These are phyloP conservation scores for Sisymbrium altissimum DNA, from an alignment of 345 rosid species.

Conservation along the genomic window DNA sequence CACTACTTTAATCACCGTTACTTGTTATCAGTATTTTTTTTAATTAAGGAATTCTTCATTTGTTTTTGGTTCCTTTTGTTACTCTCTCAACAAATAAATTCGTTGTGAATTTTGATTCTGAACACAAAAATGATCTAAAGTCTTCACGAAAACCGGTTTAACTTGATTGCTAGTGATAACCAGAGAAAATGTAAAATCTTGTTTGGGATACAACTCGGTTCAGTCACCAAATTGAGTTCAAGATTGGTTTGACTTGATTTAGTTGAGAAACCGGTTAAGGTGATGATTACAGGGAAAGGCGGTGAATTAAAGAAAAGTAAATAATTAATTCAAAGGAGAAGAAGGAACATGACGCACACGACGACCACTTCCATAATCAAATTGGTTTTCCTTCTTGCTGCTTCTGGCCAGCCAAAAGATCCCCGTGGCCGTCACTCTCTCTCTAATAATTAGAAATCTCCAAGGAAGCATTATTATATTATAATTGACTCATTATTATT, in stretches of 20 bases:
- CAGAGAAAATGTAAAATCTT: not conserved
- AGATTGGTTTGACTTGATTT: not conserved
- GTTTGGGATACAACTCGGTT: not conserved
- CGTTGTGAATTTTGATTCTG: not conserved
- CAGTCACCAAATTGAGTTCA: not conserved
- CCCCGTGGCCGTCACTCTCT: slow-evolving; percentile 21
- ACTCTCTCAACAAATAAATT: no score
- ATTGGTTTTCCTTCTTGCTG: not conserved
- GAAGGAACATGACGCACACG: slow-evolving; percentile 29
- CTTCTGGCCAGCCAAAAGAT: slow-evolving; percentile 18
- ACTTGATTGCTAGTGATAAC: not conserved
- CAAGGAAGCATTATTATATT: not conserved
- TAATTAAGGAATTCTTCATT: no score
- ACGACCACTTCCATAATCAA: slow-evolving; percentile 16
- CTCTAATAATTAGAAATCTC: slow-evolving; percentile 15
- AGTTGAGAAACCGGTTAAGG: not conserved
- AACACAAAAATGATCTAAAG: not conserved
- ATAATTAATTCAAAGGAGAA: not conserved
- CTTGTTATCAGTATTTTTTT: not conserved
- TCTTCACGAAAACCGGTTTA: not conserved
- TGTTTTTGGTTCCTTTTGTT: no score
- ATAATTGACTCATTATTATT: not conserved
- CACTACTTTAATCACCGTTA: not conserved
- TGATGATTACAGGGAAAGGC: not conserved
- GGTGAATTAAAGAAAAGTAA: not conserved